Base-by-base conservation (phyloP, 148 eudicot species). In the Vaccinium myrtillus region DNA sequence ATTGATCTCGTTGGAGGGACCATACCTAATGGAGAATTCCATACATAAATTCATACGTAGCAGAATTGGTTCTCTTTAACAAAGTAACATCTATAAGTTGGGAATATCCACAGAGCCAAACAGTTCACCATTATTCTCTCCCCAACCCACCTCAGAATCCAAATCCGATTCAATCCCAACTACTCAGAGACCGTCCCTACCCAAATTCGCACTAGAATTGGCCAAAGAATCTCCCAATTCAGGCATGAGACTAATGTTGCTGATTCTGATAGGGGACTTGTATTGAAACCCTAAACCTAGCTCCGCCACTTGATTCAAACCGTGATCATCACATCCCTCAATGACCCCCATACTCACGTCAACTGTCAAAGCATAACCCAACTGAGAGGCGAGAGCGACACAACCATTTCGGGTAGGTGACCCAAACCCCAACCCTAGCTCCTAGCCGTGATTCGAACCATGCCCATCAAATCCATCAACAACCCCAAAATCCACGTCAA, bases 101-200 rank as follows among this genome's bases (percentile, higher is more conserved):
- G 93, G 92, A 48, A 89, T 90, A 88, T 87, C 91, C 43, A 88
- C 85, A 85, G 84, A 91, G 76, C 82, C 86, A 56, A 82, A 27
- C 32, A 53, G 51, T 3, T 87, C 88, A 25, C 80, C 59, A 75
- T 18, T 53, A 82, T 83, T 61, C 36, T 43, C 80, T 83, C 86
- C 90, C 59, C 65, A n/a, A 80, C 49, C 83, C 69, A 81, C 87
- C 73, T 92, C 97, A 2, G 92, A 89, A 88, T 93, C 98, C 8
- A 95, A 90, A 1, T 93, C 98, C 14, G 98, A 95, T 65, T 93
- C 99, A 15, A 93, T 81, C 82, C 90, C 91, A 27, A 88, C 92
- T 43, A 90, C 94, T 65, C 98, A 88, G 5, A 94, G 88, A 53
- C 98, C 98, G 36, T 83, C 91, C 25, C 74, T 80, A 55, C 76